Conservation (phyloP, 495 filamentous ascomycete genomes). For the Xylaria castorea region DNA sequence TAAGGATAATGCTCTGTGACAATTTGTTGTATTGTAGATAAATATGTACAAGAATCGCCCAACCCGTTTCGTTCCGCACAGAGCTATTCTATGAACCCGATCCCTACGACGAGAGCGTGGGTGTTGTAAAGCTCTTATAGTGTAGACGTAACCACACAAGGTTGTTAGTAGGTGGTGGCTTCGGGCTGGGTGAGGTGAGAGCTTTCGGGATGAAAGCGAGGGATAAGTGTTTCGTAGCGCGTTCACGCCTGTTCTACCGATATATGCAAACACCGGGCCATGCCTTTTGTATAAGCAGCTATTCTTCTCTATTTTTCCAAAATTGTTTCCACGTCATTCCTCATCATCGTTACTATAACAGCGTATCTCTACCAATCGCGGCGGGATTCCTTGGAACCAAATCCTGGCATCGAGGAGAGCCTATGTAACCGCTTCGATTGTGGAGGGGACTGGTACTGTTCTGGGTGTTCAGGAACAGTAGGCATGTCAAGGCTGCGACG, state of each 20-base stretch:
- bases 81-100: neutral
- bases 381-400: slow-evolving; percentile 45
- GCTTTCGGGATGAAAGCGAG: neutral
- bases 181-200: neutral
- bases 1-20: neutral
- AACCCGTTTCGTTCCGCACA: neutral
- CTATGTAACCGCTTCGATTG: slow-evolving; percentile 50
- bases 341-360: slow-evolving; percentile 28
- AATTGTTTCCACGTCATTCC: slow-evolving; percentile 16
- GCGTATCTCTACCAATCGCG: slow-evolving; percentile 35
- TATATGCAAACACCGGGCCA: slow-evolving; percentile 8
- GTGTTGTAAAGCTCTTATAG: neutral
- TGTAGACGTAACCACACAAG: neutral
- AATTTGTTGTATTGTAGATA: slow-evolving; percentile 12
- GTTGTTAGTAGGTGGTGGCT: neutral
- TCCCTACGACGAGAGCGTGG: neutral
- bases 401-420: slow-evolving; percentile 57
- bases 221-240: neutral
- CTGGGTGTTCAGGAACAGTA: slow-evolving; percentile 24
- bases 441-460: slow-evolving; percentile 24
- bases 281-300: slow-evolving; percentile 12
- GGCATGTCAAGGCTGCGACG: slow-evolving; percentile 36
- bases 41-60: slow-evolving; percentile 19
- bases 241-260: slow-evolving; percentile 7
- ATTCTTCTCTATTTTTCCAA: slow-evolving; percentile 12